Base-by-base conservation (phyloP, 257 asterid genomes). In the Gentiana dahurica region DNA sequence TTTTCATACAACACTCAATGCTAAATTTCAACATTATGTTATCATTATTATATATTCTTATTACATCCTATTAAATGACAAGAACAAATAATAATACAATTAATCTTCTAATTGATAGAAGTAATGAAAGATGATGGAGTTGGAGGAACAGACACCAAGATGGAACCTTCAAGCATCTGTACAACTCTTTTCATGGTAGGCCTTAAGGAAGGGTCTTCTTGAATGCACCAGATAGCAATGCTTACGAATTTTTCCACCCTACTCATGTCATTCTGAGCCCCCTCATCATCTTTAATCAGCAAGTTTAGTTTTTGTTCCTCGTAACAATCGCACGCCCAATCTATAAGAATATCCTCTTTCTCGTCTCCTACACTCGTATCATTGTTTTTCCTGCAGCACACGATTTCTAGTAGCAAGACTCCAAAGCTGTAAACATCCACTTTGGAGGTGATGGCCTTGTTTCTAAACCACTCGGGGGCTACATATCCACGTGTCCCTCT, bases 401-500 rank as follows among this genome's bases (percentile, higher is more conserved):
- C 34, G 12, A 83, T 59, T 53, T 83, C 92, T 70, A 80, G 43
- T 7, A 80, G 32, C 66, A 83, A 77, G 49, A 77, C 77, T 0
- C 85, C 92, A 24, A 67, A 83, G 58, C 83, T 82, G 9, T 65
- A 80, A 15, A 83, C 86, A 13, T 83, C 92, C 2, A 75, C 85
- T 55, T 82, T 82, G 0, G 75, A 66, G 1, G 91, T 79, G 33
- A 82, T 75, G 0, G 85, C 83, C 32, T 55, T 75, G 53, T 68
- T 80, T 60, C 69, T 48, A 3, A 79, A 67, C 85, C 85, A 83
- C 36, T 80, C 87, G 0, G 92, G 92, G 3, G 88, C 92, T 74
- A 80, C 70, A 51, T 83, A 83, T 5, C 92, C 85, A 54, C 71
- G 77, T 1, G 92, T 83, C 58, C 92, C 92, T 0, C 81, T 76